Percentiles rank a stretch among this genome's conserved stretches.
phyloP scores from a whole-genome alignment of 176 grass and related monocot genomes.

The Avena insularis region DNA sequence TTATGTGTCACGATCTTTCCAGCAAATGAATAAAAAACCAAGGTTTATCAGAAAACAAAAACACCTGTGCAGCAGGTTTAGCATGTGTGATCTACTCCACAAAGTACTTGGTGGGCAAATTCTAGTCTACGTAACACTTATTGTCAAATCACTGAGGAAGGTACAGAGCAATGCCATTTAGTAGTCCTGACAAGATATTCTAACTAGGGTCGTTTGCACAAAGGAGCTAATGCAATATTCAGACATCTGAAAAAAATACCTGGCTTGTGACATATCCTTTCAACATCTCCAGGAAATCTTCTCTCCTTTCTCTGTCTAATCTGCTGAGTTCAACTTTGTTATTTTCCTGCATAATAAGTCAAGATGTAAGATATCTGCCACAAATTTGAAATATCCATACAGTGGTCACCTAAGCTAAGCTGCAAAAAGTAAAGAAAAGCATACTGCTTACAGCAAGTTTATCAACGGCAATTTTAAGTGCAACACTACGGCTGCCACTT shows the following conservation, averaged over 20 bases:
- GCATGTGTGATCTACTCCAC: neutral
- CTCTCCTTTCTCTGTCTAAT: slow-evolving; percentile 76
- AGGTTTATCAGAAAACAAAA: neutral
- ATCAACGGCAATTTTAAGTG: neutral
- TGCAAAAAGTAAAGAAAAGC: neutral
- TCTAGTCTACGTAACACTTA: neutral
- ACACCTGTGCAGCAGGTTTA: neutral
- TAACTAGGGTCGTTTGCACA: neutral
- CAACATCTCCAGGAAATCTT: slow-evolving; percentile 84
- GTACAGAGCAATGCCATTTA: slow-evolving; percentile 1
- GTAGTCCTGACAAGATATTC: slow-evolving; percentile 1
- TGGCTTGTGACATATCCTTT: slow-evolving; percentile 95
- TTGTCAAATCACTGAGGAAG: neutral
- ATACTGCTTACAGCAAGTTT: neutral
- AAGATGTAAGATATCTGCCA: neutral
- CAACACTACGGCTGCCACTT: neutral
- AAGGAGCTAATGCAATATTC: neutral
- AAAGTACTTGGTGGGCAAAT: neutral
- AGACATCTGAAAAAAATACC: slow-evolving; percentile 49
- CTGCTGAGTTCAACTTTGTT: slow-evolving; percentile 82
- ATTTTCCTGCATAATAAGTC: slow-evolving; percentile 66
- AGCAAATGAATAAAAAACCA: neutral
- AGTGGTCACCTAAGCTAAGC: neutral
- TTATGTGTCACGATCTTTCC: neutral
- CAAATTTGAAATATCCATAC: slow-evolving; percentile 4